Conservation (phyloP, 2,329 filamentous ascomycete species). For the Mycocentrospora acerina region DNA sequence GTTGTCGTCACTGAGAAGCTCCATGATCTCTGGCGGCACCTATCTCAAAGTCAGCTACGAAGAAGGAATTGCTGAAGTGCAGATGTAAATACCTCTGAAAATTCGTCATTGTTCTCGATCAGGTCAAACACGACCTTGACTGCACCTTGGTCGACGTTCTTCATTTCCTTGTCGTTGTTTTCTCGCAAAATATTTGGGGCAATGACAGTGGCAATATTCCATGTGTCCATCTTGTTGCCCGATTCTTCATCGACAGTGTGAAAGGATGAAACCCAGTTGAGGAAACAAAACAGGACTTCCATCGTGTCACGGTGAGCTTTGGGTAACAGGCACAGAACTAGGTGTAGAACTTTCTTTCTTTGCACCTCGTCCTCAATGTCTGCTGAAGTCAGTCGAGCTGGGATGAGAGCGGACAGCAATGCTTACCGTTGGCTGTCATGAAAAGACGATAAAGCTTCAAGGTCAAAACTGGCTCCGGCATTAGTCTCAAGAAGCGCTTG, state of each 20-base stretch:
- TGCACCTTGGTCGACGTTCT: constrained; percentile 85
- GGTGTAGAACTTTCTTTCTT: constrained; percentile 80
- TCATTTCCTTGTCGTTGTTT: constrained; percentile 50
- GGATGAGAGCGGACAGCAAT: background rate
- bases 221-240: constrained; percentile 98
- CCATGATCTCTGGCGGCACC: constrained; percentile 91
- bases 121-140: constrained; percentile 91
- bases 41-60: constrained; percentile 43
- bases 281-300: constrained; percentile 92
- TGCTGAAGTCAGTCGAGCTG: constrained; percentile 31
- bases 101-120: constrained; percentile 90
- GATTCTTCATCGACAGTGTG: constrained; percentile 96
- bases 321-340: constrained; percentile 88
- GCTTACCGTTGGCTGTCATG: constrained; percentile 78
- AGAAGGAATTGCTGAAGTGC: no score
- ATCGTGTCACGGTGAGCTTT: constrained; percentile 91
- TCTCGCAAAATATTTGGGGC: constrained; percentile 91
- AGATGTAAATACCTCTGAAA: constrained; percentile 81
- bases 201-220: constrained; percentile 96
- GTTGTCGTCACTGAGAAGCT: constrained; percentile 81
- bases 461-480: constrained; percentile 91
- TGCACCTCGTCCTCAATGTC: constrained; percentile 79
- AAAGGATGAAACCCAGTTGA: constrained; percentile 97
- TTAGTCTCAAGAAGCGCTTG: constrained; percentile 91
- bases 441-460: constrained; percentile 92